Base-by-base conservation (phyloP, 192 early-diverging fungal species). In the Backusella morwellensis region DNA sequence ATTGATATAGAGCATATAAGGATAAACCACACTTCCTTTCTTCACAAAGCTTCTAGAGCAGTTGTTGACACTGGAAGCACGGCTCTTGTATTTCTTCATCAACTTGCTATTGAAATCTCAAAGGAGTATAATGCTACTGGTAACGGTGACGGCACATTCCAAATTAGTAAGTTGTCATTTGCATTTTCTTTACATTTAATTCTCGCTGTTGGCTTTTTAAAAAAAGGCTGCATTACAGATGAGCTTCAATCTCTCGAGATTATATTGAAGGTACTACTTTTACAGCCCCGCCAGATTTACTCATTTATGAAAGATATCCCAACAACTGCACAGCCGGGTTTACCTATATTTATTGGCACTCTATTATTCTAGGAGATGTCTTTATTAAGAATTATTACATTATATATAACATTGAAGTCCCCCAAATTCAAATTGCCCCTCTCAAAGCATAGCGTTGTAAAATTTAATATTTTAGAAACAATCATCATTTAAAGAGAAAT, bases 311-410 rank as follows among this genome's bases (percentile, higher is more conserved):
- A 56, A 21, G 73, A 59, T 70, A 41, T 29, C 78, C 76, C 4
- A 78, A 70, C 41, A 75, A 75, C 15, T 85, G 84, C 36, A 84
- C 77, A 63, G 82, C 86, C 14, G 79, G 80, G 19, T 85, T 85
- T 15, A 74, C 77, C 1, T 82, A 76, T 1, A 15, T 77, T 11
- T 78, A 81, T 5, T 32, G 78, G 42, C 72, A 82, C 3, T 32
- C 81, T 12, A 82, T 81, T 74, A 85, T 87, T 40, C 72, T 87
- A 0, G 86, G 84, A 9, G 83, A 87, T 35, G 84, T 85, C 9
- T 87, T 87, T 74, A 81, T 87, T 52, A 87, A 87, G 75, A 79
- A 87, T 50, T 77, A 84, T 70, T 87, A 84, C 69, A 77, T 79
- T 42, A 77, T 87, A 19, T 85, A 85, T 68, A 70, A 81, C 35